Evolutionary conservation across 1,139 yeast genomes (phyloP), one percentile per base, ranked within the genome.

Genomic region (Lodderomyces metapsilosis): DNA sequence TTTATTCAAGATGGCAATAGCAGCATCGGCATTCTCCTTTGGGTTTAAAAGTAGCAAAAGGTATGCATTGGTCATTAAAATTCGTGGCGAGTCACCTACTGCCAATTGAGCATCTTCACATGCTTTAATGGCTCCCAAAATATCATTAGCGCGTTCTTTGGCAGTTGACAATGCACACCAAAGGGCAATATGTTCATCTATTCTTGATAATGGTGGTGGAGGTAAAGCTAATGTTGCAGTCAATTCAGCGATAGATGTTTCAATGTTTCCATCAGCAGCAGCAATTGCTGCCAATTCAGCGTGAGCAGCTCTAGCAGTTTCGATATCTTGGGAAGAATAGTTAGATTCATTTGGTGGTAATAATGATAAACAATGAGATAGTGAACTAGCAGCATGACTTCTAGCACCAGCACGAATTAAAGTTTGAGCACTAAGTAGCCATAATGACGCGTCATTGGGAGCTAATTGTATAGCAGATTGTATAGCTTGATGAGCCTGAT

Each of bases 111-210:
- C 77, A 27, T 66, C 66, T 49, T 74, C 75, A 45, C 81, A 75
- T 4, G 74, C 72, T 32, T 65, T 64, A 10, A 76, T 50, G 1
- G 82, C 79, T 8, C 75, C 77, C 5, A 59, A 58, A 10, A 74
- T 55, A 47, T 76, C 78, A 43, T 71, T 69, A 5, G 74, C 72
- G 22, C 79, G 56, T 52, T 75, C 82, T 47, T 70, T 71, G 3
- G 78, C 73, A 7, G 78, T 66, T 13, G 76, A 71, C 31, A 78
- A 56, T 1, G 78, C 77, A 48, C 80, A 71, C 77, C 82, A 76
- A 22, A 76, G 58, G 1, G 76, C 68, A 10, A 74, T 66, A 50
- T 70, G 74, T 40, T 71, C 76, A 44, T 74, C 76, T 11, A 64
- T 54, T 40, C 75, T 59, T 4, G 70, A 62, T 25, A 68, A 59